phyloP scores from a whole-genome alignment of 2,329 filamentous ascomycete species.

The Neoarthrinium moseri region DNA sequence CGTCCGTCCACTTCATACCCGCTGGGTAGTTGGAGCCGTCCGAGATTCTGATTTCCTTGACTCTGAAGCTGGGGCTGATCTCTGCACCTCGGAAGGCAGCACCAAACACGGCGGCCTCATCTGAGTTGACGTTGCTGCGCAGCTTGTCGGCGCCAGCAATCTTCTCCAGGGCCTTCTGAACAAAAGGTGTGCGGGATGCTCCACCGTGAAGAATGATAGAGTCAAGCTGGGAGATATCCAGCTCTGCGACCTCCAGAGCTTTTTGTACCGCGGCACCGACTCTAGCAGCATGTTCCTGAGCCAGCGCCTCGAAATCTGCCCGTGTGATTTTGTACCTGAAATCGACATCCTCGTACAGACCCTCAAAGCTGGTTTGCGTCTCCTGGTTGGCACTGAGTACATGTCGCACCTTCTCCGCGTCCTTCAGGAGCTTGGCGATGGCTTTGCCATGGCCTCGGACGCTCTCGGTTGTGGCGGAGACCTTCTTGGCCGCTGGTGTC shows the following conservation, averaged over 20 bases:
- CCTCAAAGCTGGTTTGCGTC: slow-evolving; percentile 78
- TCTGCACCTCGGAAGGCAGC: slow-evolving; percentile 92
- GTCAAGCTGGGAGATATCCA: slow-evolving; percentile 75
- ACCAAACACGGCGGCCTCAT: slow-evolving; percentile 94
- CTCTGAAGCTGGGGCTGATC: slow-evolving; percentile 91
- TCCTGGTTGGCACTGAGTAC: slow-evolving; percentile 91
- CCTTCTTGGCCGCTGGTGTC: slow-evolving; percentile 65
- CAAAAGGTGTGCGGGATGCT: slow-evolving; percentile 85
- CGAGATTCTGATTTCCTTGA: slow-evolving; percentile 90
- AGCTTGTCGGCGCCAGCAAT: slow-evolving; percentile 75
- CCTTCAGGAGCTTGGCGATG: slow-evolving; percentile 88
- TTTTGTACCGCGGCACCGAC: slow-evolving; percentile 69
- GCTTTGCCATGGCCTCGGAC: slow-evolving; percentile 78
- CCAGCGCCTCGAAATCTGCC: slow-evolving; percentile 76
- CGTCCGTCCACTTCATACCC: slow-evolving; percentile 70
- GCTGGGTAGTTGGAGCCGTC: slow-evolving; percentile 75
- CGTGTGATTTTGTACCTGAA: slow-evolving; percentile 89
- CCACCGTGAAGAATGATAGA: slow-evolving; percentile 94
- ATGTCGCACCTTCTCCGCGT: slow-evolving; percentile 83
- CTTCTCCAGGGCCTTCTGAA: slow-evolving; percentile 84
- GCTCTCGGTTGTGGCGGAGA: slow-evolving; percentile 58
- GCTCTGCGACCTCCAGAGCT: slow-evolving; percentile 70
- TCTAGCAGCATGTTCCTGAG: slow-evolving; percentile 64
- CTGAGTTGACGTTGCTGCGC: slow-evolving; percentile 91
- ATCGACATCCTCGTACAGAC: slow-evolving; percentile 85